Base-by-base conservation (phyloP, 2,329 filamentous ascomycete genomes). In the Colletotrichum sp. region DNA sequence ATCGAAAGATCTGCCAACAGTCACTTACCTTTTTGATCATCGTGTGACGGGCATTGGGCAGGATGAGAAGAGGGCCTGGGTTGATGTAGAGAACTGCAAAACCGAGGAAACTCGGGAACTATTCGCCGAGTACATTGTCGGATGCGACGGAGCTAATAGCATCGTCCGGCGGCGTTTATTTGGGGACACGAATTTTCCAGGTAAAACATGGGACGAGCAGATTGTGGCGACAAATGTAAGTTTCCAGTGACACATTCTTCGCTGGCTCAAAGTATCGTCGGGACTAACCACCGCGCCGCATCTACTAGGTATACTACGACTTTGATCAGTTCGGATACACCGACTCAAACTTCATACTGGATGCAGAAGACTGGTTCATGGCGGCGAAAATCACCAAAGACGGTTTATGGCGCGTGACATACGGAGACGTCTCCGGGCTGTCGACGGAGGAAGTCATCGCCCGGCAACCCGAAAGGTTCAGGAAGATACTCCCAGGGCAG, bases 391-490 rank as follows among this genome's bases (percentile, higher is more conserved):
- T 93, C 75, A 90, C 88, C 3, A 84, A 83, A 6, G 90, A 93
- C 67, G 90, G 90, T 1, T 82, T 93, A 6, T 93, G 91, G 85
- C 89, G 92, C 18, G 89, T 93, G 44, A 91, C 91, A 0, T 93
- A 93, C 79, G 91, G 90, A 67, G 92, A 93, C 78, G 83, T 83
- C 1, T 85, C 87, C 0, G 88, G 88, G 3, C 85, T 93, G 15
- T 88, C 86, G 0, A 83, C 80, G 34, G 90, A 92, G 15, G 86
- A 93, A 80, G 86, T 91, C 72, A 81, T 87, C 30, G 85, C 85
- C 44, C 87, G 91, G 6, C 90, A 91, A 77, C 87, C 90, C 3
- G 82, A 82, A 78, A 91, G 90, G 73, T 93, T 89, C 79, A 86
- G 89, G 77, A 82, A 86, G 28, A 90, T 93, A 76, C 86, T 93